Conservation (phyloP, 176 grass and related monocot genomes). For the Poa annua region DNA sequence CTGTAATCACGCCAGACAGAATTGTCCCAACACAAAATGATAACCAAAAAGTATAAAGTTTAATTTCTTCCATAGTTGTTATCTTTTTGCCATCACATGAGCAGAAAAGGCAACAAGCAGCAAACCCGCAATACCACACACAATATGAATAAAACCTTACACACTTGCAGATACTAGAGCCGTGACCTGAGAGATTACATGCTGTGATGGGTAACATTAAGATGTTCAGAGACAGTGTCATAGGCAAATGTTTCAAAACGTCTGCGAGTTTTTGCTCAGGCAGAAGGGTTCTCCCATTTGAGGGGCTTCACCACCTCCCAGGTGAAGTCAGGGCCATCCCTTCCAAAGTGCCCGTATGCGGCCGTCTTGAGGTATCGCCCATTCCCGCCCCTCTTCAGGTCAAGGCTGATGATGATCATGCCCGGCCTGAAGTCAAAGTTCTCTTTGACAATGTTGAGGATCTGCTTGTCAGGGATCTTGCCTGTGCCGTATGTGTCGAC, state of each 20-base stretch:
- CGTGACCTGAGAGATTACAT: constrained; percentile 18
- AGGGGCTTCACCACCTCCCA: constrained; percentile 30
- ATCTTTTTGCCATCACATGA: background rate
- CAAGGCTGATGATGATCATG: constrained; percentile 22
- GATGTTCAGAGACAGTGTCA: background rate
- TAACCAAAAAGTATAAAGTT: background rate
- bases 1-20: background rate
- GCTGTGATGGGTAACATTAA: background rate
- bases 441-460: constrained; percentile 22
- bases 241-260: background rate
- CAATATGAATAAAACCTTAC: background rate
- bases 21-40: background rate
- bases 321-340: constrained; percentile 14
- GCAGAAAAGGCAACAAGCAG: background rate
- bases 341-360: constrained; percentile 13
- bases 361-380: constrained; percentile 17
- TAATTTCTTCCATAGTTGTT: constrained; percentile 19
- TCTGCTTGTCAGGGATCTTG: constrained; percentile 27
- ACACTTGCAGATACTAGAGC: constrained; percentile 5
- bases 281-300: constrained; percentile 28
- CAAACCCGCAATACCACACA: constrained; percentile 20
- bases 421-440: constrained; percentile 27
- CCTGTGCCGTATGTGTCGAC: constrained; percentile 22
- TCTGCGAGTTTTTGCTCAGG: constrained; percentile 10
- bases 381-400: constrained; percentile 13